Evolutionary conservation across 2,329 filamentous ascomycete species (phyloP), one percentile per base, ranked within the genome.

Genomic region (Aspergillus sp.): DNA sequence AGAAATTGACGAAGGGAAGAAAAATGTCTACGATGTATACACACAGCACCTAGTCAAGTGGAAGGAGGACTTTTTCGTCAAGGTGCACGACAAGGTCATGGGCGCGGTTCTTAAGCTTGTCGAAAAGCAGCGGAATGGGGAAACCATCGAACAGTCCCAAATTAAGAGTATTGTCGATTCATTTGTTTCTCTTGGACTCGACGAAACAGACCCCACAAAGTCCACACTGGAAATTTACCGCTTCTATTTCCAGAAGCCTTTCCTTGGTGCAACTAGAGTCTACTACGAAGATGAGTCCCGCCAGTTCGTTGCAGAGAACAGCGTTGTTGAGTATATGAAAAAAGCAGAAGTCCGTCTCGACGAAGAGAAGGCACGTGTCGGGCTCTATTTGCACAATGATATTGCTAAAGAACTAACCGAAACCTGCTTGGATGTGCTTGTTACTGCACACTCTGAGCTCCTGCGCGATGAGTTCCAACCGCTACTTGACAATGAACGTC

Each of bases 281-380:
- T 99, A 96, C 78, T 99, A 99, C 74, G 84, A 91, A 66, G 87
- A 89, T 46, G 96, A 99, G 74, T 98, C 95, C 19, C 91, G 91
- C 68, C 89, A 92, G 62, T 99, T 99, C 71, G 86, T 99, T 35
- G 90, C 92, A 11, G 93, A 98, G 75, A 99, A 99, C 73, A 96
- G 90, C 62, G 92, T 99, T 4, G 93, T 99, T 35, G 95, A 99
- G 72, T 99, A 98, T 78, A 98, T 99, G 95, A 98, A 98, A 82
- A 99, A 99, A 84, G 96, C 95, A 0, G 93, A 98, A 77, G 78
- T 86, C 43, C 88, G 95, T 33, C 78, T 99, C 60, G 86, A 91
- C 7, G 95, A 99, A 75, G 95, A 99, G 75, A 95, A 96, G 77
- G 91, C 93, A 71, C 90, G 95, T 24, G 95, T 99, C 9, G 87